phyloP scores from a whole-genome alignment of 805 yeast genomes.

The Yamadazyma akitaensis region DNA sequence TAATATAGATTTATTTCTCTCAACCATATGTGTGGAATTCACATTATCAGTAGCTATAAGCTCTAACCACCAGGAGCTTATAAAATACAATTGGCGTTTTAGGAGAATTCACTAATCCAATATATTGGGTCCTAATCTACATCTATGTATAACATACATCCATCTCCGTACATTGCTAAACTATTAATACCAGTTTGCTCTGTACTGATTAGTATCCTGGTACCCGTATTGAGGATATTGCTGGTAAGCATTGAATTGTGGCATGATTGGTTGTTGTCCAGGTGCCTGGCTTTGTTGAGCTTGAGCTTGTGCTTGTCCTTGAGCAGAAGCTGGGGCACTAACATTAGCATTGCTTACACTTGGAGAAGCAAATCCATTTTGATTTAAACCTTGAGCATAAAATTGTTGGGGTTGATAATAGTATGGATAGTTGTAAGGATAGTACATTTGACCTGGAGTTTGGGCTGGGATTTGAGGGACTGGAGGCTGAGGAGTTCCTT shows the following conservation, averaged over 20 bases:
- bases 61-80: too few relatives aligned
- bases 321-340: slow-evolving; percentile 1
- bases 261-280: slow-evolving; percentile 36
- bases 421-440: slow-evolving; percentile 41
- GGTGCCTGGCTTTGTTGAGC: slow-evolving; percentile 11
- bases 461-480: slow-evolving; percentile 15
- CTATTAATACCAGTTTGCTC: slow-evolving; percentile 35
- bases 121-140: not conserved
- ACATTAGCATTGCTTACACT: slow-evolving; percentile 9
- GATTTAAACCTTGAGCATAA: slow-evolving; percentile 21
- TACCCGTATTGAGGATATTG: slow-evolving; percentile 47
- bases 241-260: slow-evolving; percentile 45
- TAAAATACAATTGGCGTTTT: too few relatives aligned
- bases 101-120: not conserved
- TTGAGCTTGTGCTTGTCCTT: slow-evolving; percentile 13
- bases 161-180: slow-evolving; percentile 6
- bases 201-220: slow-evolving; percentile 41
- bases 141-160: slow-evolving; percentile 5
- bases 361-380: slow-evolving; percentile 13
- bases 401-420: slow-evolving; percentile 41
- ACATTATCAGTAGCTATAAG: not conserved
- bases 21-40: not conserved
- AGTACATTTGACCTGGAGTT: slow-evolving; percentile 22
- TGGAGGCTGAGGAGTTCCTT: slow-evolving; percentile 3
- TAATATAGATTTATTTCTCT: too few relatives aligned